Evolutionary conservation across 73 alveolate species (phyloP), one percentile per base, ranked within the genome.

Genomic region (Halteria grandinella): DNA sequence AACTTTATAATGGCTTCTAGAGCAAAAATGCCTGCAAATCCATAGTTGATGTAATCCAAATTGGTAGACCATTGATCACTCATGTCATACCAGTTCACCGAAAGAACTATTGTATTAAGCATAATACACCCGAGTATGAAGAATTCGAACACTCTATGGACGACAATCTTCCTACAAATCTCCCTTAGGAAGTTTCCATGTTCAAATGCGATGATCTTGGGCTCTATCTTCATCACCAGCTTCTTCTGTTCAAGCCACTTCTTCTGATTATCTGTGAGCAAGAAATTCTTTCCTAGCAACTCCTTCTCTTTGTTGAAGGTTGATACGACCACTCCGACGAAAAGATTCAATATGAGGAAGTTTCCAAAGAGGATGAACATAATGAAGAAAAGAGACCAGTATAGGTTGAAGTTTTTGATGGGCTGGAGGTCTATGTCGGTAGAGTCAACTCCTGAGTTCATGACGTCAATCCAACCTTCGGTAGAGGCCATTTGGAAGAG

Each of bases 391-490:
- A 53, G 1, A 4, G 20, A 40, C 58, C 36, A 23, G 7, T 7
- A 21, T 18, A 25, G 60, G 31, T 69, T 14, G 36, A 27, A n/a
- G 20, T 69, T 37, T 21, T 37, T 7, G n/a, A 34, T 52, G 1
- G 90, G 90, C 27, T 63, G 69, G 32, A 20, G 20, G 21, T 57
- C 79, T 4, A 63, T 53, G 2, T 79, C 90, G 12, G 8, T 31
- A 4, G 85, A 37, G 41, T 79, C 90, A 21, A 79, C 69, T 10
- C 83, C 90, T 8, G 34, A 17, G 25, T 20, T 33, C 89, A 78
- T 78, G 20, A 75, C 71, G 8, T 40, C 72, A 14, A 78, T 50
- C 93, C 93, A 85, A 4, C 89, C 93, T 31, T 85, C 93, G 3
- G 86, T 62, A 25, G 93, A 51, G 4, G 89, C 54, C 34, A 85